Evolutionary conservation across 2,329 filamentous ascomycete species (phyloP).

Genomic region (Curvularia sp.): DNA sequence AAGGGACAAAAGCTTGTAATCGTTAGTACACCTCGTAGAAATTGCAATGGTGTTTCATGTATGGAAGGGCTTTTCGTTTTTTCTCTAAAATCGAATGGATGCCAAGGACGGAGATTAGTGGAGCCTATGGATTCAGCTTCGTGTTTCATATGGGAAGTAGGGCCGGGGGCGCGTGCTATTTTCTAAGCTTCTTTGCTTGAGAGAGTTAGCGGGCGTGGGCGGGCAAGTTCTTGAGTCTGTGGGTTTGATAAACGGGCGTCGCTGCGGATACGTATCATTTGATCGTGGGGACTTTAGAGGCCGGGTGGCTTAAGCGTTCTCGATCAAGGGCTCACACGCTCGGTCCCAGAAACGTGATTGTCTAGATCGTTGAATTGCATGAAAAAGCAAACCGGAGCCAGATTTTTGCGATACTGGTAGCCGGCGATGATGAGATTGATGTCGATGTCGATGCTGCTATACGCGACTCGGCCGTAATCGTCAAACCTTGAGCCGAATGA

Average conservation of each 20-base stretch:
- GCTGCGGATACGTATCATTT: not conserved
- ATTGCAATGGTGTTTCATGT: slow-evolving; percentile 2
- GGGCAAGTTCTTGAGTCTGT: not conserved
- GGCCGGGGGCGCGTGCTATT: not conserved
- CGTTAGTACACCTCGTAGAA: not conserved
- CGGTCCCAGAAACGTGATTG: not conserved
- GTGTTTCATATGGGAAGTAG: slow-evolving; percentile 3
- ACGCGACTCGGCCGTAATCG: not conserved
- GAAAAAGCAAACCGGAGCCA: not conserved
- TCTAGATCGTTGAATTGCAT: not conserved
- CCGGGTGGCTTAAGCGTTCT: not conserved
- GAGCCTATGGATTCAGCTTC: not conserved
- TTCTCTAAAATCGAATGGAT: not conserved
- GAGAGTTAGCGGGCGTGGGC: not conserved
- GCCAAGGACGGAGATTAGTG: slow-evolving; percentile 3
- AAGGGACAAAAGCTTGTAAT: not conserved
- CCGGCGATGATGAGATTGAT: not conserved
- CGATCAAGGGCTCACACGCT: not conserved
- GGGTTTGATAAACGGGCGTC: not conserved
- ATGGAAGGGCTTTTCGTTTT: not conserved
- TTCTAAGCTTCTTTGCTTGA: not conserved
- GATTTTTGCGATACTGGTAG: not conserved
- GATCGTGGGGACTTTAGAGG: not conserved
- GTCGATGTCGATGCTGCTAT: not conserved
- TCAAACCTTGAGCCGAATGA: not conserved